phyloP scores from a whole-genome alignment of 2,329 filamentous ascomycete genomes.

The Herpotrichia juniperi region DNA sequence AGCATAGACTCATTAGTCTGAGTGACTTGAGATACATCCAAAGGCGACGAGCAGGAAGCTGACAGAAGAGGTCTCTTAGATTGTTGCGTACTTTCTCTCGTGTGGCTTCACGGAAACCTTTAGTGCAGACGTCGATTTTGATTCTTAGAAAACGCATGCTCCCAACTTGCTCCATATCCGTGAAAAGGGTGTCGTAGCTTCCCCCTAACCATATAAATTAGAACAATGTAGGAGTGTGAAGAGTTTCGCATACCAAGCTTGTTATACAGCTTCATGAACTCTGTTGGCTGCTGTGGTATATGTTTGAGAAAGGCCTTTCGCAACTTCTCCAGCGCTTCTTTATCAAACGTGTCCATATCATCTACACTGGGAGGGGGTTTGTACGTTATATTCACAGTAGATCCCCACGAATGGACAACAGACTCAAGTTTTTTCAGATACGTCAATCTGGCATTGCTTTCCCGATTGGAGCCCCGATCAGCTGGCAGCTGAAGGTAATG shows the following conservation, averaged over 20 bases:
- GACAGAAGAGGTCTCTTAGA: neutral
- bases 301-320: neutral
- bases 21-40: neutral
- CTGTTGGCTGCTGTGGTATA: neutral
- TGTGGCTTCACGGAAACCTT: neutral
- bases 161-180: neutral
- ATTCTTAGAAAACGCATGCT: neutral
- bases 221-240: neutral
- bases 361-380: neutral
- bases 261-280: neutral
- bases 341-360: neutral
- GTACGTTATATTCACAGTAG: neutral
- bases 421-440: neutral
- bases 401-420: neutral
- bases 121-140: neutral
- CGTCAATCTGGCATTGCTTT: neutral
- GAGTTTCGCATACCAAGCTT: neutral
- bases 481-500: constrained; percentile 1
- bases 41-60: neutral
- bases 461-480: neutral
- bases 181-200: neutral
- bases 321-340: neutral
- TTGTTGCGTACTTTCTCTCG: neutral
- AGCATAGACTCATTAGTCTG: neutral
- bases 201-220: neutral